Conservation (phyloP, 768 basidiomycete genomes). For the Punctularia strigosozonata region DNA sequence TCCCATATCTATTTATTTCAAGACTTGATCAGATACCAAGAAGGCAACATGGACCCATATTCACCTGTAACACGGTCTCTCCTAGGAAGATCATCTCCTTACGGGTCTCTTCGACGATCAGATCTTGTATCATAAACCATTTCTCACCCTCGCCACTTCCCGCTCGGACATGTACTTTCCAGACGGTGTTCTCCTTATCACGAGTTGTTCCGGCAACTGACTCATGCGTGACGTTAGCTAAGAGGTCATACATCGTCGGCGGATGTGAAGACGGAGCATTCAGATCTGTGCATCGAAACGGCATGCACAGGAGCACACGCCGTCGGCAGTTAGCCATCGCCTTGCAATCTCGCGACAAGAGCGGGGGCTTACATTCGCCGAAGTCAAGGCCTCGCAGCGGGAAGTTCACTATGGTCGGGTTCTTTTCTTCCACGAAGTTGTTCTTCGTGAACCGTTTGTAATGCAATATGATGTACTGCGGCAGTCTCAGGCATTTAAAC, state of each 20-base stretch:
- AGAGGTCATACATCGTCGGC: constrained; percentile 79
- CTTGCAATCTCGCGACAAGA: constrained; percentile 7
- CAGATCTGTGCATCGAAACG: constrained; percentile 42
- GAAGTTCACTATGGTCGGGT: constrained; percentile 97
- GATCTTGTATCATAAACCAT: constrained; percentile 95
- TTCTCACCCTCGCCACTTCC: constrained; percentile 74
- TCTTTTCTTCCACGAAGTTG: constrained; percentile 94
- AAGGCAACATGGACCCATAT: not conserved
- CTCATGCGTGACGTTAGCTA: constrained; percentile 92
- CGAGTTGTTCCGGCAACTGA: constrained; percentile 93
- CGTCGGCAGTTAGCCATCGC: not conserved
- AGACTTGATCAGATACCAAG: constrained; percentile 7
- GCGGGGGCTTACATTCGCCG: constrained; percentile 61
- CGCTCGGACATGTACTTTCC: constrained; percentile 83
- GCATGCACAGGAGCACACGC: not conserved
- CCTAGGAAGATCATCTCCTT: constrained; percentile 98
- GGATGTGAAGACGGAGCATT: constrained; percentile 50
- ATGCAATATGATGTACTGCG: constrained; percentile 87
- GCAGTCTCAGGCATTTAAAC: constrained; percentile 83
- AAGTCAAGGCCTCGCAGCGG: constrained; percentile 91
- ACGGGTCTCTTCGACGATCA: constrained; percentile 92
- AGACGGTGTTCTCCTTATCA: constrained; percentile 83
- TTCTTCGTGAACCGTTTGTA: constrained; percentile 98
- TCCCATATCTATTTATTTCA: constrained; percentile 14
- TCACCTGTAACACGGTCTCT: constrained; percentile 90